Conservation (phyloP, 176 grass and related monocot species). For the Pontederia crassipes region DNA sequence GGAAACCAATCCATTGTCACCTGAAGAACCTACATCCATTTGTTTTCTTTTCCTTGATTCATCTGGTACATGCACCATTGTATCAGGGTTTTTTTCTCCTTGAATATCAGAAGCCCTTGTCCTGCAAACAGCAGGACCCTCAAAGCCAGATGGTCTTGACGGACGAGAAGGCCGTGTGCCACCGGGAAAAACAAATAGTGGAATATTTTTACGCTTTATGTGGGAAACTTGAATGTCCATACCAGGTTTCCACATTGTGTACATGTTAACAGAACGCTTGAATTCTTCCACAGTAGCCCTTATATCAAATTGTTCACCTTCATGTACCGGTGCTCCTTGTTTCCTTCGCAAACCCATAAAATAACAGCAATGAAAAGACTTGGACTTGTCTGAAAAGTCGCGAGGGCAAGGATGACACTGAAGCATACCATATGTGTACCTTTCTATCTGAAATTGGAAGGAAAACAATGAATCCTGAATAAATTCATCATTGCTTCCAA, state of each 20-base stretch:
- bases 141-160: constrained; percentile 25
- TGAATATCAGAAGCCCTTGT: constrained; percentile 31
- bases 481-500: neutral
- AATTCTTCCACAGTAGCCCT: constrained; percentile 81
- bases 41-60: constrained; percentile 19
- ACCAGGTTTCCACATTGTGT: constrained; percentile 42
- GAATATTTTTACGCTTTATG: constrained; percentile 71
- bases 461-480: constrained; percentile 1
- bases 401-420: constrained; percentile 64
- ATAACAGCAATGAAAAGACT: constrained; percentile 52
- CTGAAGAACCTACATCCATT: neutral
- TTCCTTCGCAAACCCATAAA: constrained; percentile 83
- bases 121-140: constrained; percentile 20
- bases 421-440: constrained; percentile 52
- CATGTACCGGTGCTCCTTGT: constrained; percentile 44
- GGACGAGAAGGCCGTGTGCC: constrained; percentile 49
- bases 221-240: constrained; percentile 84
- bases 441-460: constrained; percentile 46
- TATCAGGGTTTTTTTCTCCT: constrained; percentile 16
- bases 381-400: constrained; percentile 58
- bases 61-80: constrained; percentile 4
- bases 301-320: constrained; percentile 80
- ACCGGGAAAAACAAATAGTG: constrained; percentile 71
- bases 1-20: neutral
- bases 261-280: constrained; percentile 44